Conservation (phyloP, 2,329 filamentous ascomycete species). For the Nothophaeocryptopus gaeumannii region DNA sequence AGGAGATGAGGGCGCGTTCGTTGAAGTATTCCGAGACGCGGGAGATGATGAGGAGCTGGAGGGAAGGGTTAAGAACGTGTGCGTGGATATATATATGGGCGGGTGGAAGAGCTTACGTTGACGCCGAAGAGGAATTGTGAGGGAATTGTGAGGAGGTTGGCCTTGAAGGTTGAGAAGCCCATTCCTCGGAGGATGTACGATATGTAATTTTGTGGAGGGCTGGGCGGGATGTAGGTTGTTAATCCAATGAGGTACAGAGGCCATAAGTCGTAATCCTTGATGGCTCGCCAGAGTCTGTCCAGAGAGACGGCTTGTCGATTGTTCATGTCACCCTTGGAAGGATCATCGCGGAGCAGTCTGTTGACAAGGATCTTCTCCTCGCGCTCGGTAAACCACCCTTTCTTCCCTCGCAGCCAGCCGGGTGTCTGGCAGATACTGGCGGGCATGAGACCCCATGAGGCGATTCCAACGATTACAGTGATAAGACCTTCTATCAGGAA, state of each 20-base stretch:
- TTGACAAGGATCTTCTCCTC: conserved; percentile 68
- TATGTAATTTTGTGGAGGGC: conserved; percentile 53
- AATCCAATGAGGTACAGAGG: conserved; percentile 23
- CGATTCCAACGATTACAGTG: conserved; percentile 31
- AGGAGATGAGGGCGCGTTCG: conserved; percentile 49
- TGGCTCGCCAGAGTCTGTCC: conserved; percentile 37
- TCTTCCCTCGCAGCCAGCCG: conserved; percentile 64
- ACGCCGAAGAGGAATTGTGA: conserved; percentile 26
- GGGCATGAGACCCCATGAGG: conserved; percentile 39
- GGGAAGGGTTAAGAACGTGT: conserved; percentile 19
- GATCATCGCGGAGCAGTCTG: conserved; percentile 59
- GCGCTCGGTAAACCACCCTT: conserved; percentile 52
- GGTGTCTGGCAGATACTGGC: conserved; percentile 60
- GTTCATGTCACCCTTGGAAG: conserved; percentile 54
- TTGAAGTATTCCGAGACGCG: conserved; percentile 51
- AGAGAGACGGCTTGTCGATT: conserved; percentile 53
- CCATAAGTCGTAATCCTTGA: conserved; percentile 43
- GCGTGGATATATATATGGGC: background rate
- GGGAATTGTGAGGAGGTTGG: conserved; percentile 63
- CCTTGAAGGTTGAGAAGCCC: conserved; percentile 53
- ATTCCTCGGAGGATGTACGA: conserved; percentile 43
- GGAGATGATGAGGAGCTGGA: conserved; percentile 48
- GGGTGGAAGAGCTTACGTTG: conserved; percentile 1
- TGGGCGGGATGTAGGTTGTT: conserved; percentile 50
- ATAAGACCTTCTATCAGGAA: conserved; percentile 35